Conservation (phyloP, 2,329 filamentous ascomycete genomes). For the Phaeoacremonium minimum region DNA sequence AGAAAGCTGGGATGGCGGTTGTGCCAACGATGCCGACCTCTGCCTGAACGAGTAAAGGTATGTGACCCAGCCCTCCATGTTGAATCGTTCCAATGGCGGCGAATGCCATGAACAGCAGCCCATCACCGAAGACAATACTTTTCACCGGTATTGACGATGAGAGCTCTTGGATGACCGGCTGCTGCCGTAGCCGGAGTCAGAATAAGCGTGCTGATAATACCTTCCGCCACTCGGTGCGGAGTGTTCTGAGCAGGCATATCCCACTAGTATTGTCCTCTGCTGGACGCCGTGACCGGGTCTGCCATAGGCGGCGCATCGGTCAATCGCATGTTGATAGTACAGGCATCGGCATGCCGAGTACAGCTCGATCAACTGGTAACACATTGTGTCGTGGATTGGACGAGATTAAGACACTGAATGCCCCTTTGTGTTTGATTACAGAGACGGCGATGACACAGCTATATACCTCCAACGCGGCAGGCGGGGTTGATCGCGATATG, state of each 20-base stretch:
- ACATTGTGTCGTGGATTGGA: constrained; percentile 74
- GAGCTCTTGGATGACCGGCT: constrained; percentile 39
- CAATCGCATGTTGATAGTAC: constrained; percentile 83
- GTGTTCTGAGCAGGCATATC: constrained; percentile 69
- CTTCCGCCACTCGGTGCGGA: constrained; percentile 23
- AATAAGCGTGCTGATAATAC: constrained; percentile 35
- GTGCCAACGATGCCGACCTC: constrained; percentile 24
- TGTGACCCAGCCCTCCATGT: constrained; percentile 38
- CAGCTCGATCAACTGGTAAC: constrained; percentile 79
- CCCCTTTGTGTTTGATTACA: constrained; percentile 8
- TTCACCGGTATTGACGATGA: constrained; percentile 42
- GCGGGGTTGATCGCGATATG: not conserved
- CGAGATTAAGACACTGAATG: no score
- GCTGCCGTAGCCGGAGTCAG: constrained; percentile 52
- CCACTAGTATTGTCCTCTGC: constrained; percentile 75
- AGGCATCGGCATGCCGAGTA: constrained; percentile 85
- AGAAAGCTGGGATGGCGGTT: constrained; percentile 43
- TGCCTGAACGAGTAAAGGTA: constrained; percentile 44
- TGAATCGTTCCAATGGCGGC: constrained; percentile 35
- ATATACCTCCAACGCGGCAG: no score
- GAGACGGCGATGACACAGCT: not conserved
- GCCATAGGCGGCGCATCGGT: constrained; percentile 74
- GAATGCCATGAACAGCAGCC: constrained; percentile 36
- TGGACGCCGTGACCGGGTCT: constrained; percentile 68
- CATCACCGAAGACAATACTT: constrained; percentile 45